Evolutionary conservation across 768 basidiomycete genomes (phyloP).

Genomic region (Chalciporus chontae): DNA sequence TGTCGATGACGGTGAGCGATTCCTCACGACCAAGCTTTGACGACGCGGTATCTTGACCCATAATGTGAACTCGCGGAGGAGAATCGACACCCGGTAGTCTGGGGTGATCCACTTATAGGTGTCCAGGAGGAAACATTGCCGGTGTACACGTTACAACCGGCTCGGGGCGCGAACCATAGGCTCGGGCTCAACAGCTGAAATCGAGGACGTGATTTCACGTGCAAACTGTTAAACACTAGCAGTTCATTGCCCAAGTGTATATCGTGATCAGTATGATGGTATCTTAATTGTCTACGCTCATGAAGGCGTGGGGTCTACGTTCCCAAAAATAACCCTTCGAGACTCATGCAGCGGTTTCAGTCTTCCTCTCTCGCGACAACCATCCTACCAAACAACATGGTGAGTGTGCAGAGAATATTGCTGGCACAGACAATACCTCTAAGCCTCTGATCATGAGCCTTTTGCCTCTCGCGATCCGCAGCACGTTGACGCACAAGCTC

Average conservation of each 20-base stretch:
- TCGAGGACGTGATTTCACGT: slow-evolving; percentile 14
- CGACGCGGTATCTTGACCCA: slow-evolving; percentile 25
- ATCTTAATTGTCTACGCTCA: slow-evolving; percentile 10
- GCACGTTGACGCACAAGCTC: slow-evolving; percentile 60
- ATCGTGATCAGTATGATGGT: slow-evolving; percentile 18
- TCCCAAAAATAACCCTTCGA: neutral
- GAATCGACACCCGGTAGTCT: no score
- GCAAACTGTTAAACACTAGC: neutral
- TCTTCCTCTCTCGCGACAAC: slow-evolving; percentile 31
- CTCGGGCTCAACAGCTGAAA: neutral
- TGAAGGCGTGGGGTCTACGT: neutral
- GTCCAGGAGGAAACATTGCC: neutral
- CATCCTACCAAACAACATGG: slow-evolving; percentile 21
- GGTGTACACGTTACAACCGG: neutral
- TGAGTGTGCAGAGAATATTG: neutral
- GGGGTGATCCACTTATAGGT: neutral
- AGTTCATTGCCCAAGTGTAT: slow-evolving; percentile 9
- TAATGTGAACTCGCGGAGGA: slow-evolving; percentile 1
- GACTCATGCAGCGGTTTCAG: slow-evolving; percentile 9
- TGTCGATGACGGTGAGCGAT: slow-evolving; percentile 69
- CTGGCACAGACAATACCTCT: slow-evolving; percentile 47
- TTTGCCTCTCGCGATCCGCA: slow-evolving; percentile 66
- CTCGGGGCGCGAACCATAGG: neutral
- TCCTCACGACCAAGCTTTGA: slow-evolving; percentile 20
- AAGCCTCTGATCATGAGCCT: slow-evolving; percentile 63